These are phyloP conservation scores for Aspergillus sp. DNA, from an alignment of 2,329 filamentous ascomycete species.

Conservation along the genomic window DNA sequence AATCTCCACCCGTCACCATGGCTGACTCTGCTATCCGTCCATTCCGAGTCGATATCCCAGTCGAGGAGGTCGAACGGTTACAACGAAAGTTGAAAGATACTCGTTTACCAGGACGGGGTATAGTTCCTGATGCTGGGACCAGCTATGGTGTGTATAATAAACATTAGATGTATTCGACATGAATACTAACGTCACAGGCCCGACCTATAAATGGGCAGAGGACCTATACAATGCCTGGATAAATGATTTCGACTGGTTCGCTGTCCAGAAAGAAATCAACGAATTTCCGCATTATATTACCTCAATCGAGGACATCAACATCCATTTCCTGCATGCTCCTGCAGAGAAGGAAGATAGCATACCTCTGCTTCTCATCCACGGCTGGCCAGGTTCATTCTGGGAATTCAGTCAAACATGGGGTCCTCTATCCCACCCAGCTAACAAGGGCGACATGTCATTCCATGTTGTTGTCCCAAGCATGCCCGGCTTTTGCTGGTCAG, in stretches of 20 bases:
- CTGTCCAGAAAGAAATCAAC: conserved; percentile 2
- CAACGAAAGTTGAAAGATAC: conserved; percentile 5
- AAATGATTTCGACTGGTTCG: conserved; percentile 2
- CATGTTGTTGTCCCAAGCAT: conserved; percentile 6
- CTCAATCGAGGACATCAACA: conserved; percentile 1
- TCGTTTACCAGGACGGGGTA: conserved; percentile 2
- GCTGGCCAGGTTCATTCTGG: conserved; percentile 8
- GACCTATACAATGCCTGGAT: conserved; percentile 1
- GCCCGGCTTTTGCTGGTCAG: conserved; percentile 7
- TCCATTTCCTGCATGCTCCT: conserved; percentile 3
- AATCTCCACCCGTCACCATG: neutral
- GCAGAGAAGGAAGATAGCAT: neutral
- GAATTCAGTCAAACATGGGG: conserved; percentile 5
- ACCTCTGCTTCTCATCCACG: conserved; percentile 5
- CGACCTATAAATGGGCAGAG: conserved; percentile 3
- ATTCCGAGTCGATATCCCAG: conserved; percentile 2
- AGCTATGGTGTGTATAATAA: conserved; percentile 1
- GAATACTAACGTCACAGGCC: neutral
- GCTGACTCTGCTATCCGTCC: neutral
- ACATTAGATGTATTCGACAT: neutral
- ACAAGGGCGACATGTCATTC: neutral
- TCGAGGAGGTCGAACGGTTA: conserved; percentile 4
- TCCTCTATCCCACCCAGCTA: neutral
- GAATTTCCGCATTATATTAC: neutral
- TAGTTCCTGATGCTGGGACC: conserved; percentile 2